Evolutionary conservation across 2,329 filamentous ascomycete genomes (phyloP).

Genomic region (Trichoderma simmonsii): DNA sequence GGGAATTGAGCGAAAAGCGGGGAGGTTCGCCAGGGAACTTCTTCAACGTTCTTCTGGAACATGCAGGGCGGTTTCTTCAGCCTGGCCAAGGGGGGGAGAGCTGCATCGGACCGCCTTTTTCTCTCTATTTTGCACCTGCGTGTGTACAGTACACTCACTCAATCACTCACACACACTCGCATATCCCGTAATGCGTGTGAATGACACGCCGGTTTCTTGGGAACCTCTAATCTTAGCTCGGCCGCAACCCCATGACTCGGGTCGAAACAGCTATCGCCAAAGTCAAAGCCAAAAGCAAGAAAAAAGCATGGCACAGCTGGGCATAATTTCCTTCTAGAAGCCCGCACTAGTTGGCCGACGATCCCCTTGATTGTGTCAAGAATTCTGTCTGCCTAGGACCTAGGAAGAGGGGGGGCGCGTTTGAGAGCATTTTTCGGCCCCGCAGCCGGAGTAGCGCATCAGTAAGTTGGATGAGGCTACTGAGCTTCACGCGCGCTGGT

Average conservation of each 20-base stretch:
- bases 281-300: neutral
- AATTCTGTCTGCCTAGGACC: neutral
- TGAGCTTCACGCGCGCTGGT: neutral
- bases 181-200: neutral
- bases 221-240: neutral
- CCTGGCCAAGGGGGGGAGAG: neutral
- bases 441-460: slow-evolving; percentile 13
- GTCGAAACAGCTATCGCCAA: neutral
- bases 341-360: neutral
- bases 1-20: neutral
- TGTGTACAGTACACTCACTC: neutral
- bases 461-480: neutral
- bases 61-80: slow-evolving; percentile 16
- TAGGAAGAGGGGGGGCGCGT: neutral
- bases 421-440: slow-evolving; percentile 3
- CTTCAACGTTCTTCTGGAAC: slow-evolving; percentile 9
- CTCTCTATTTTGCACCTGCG: neutral
- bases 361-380: neutral
- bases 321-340: slow-evolving; percentile 5
- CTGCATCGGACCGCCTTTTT: slow-evolving; percentile 7
- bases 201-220: neutral
- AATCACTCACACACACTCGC: neutral
- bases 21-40: neutral
- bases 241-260: neutral
- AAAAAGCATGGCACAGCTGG: neutral